Evolutionary conservation across 495 filamentous ascomycete genomes (phyloP), one percentile per base, ranked within the genome.

Genomic region (Pseudotulostoma volvatum): DNA sequence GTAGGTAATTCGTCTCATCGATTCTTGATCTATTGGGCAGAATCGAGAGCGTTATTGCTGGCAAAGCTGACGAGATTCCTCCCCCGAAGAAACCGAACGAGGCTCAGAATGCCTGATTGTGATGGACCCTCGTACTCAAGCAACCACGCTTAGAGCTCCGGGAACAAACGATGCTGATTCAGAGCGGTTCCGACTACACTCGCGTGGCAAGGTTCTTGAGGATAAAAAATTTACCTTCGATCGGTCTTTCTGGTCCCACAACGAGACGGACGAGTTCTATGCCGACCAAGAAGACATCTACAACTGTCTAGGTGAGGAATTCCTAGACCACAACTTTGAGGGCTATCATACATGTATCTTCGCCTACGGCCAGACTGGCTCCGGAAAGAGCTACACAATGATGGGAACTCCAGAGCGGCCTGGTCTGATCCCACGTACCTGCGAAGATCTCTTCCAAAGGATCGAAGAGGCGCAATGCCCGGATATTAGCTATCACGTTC

Each of bases 341-440:
- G 90, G 90, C 41, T 99, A 96, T 59, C 86, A 99, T 57, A 99
- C 90, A 0, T 99, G 90, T 53, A 96, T 99, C 44, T 96, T 99
- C 51, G 92, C 90, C 33, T 99, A 99, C 49, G 88, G 90, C 11
- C 90, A 99, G 66, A 99, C 90, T 0, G 90, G 90, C 14, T 92
- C 88, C 1, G 90, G 90, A 15, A 99, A 99, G 63, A 87, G 79
- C 56, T 99, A 96, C 59, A 94, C 90, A 13, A 96, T 99, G 92
- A 99, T 99, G 90, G 90, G 90, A 21, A 92, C 82, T 1, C 75
- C 76, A 2, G 72, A 78, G 16, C 71, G 87, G 43, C 86, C 87
- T 0, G 90, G 90, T 4, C 68, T 99, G 31, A 99, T 99, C 44
- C 90, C 90, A 2, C 74, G 90, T n/a, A 96, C 92, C 18, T 99